Base-by-base conservation (phyloP, 2,329 filamentous ascomycete species). In the Zopfia rhizophila region DNA sequence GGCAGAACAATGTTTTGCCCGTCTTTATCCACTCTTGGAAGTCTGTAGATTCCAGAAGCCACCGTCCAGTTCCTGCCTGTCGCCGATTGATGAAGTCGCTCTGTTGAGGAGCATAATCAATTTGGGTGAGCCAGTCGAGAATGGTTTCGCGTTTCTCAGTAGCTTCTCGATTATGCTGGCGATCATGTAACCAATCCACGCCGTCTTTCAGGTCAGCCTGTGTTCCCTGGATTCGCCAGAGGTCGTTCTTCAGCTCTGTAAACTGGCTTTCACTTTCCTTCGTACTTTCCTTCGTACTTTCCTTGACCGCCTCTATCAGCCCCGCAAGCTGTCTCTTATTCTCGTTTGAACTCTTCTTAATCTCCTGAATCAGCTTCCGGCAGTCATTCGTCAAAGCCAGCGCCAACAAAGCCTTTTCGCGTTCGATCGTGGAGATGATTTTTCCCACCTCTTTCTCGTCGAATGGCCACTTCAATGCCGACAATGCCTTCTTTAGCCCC, bases 1-100 rank as follows among this genome's bases (percentile, higher is more conserved):
- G 22, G 47, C 62, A 68, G 19, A 64, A 58, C 3, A 67, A 31
- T 5, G 51, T 65, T 11, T 33, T 19, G 2, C 46, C 28, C 5
- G 43, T 6, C 17, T 25, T 35, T 12, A 28, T 16, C 3, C 58
- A 7, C 61, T 60, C 67, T 7, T n/a, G n/a, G n/a, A n/a, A n/a
- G n/a, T n/a, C n/a, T n/a, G n/a, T n/a, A n/a, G n/a, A n/a, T n/a
- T n/a, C n/a, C 21, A 65, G 25, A 12, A 67, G 55, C 61, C 61
- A 68, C n/a, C 23, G 13, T 0, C 55, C 58, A 8, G 58, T 62
- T 2, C 53, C 56, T 10, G 39, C 13, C 31, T 61, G 41, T 38
- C 54, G 32, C 12, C 28, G 28, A 4, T 7, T 19, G 12, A 61
- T 45, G 14, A 50, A 22, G 19, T 61, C 53, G 4, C 23, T 25